Evolutionary conservation across 768 basidiomycete genomes (phyloP).

Genomic region (Mycena albidolilacea): DNA sequence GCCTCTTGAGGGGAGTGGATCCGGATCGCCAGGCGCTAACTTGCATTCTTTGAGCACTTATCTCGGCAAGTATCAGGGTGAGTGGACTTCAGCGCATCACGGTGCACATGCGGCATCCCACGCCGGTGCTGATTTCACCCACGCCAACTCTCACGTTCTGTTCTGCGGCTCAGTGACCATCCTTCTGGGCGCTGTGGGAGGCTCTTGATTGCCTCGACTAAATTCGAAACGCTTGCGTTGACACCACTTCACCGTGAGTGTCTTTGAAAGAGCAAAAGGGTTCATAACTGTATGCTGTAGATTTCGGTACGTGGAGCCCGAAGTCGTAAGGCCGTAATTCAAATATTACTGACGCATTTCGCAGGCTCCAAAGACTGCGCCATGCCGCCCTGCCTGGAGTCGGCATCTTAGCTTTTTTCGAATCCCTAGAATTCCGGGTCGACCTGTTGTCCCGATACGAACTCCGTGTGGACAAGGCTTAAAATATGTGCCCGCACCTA

Average conservation of each 20-base stretch:
- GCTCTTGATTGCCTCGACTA: neutral
- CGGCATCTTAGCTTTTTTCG: neutral
- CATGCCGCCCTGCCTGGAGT: neutral
- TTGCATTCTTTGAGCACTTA: neutral
- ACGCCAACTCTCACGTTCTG: slow-evolving; percentile 11
- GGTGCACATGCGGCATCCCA: slow-evolving; percentile 11
- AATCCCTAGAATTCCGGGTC: neutral
- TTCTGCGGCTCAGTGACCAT: neutral
- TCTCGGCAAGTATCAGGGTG: neutral
- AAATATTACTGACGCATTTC: neutral
- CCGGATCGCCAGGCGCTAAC: neutral
- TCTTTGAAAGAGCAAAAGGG: no score
- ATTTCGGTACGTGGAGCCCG: neutral
- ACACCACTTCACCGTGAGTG: no score
- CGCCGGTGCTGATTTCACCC: slow-evolving; percentile 10
- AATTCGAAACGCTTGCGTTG: no score
- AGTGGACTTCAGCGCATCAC: slow-evolving; percentile 1
- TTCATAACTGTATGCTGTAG: no score
- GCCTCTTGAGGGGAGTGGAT: neutral
- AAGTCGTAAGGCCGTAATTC: neutral
- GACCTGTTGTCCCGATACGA: neutral
- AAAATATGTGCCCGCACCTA: neutral
- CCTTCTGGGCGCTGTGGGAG: neutral
- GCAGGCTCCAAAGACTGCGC: neutral
- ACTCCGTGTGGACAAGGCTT: neutral